Evolutionary conservation across 2,329 filamentous ascomycete species (phyloP).

Genomic region (Alternaria consortialis): DNA sequence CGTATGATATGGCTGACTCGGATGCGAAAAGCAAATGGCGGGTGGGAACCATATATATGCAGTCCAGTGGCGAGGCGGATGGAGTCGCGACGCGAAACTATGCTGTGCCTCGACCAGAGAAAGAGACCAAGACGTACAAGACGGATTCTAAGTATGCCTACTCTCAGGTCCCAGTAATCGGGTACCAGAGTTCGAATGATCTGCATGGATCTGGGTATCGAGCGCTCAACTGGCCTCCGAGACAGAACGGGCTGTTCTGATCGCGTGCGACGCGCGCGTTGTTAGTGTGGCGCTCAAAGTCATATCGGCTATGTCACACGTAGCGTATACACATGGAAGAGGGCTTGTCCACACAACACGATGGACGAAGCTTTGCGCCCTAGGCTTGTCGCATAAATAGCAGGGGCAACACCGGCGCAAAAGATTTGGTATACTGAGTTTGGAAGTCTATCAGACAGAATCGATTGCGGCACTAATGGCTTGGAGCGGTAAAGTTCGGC

Average conservation of each 20-base stretch:
- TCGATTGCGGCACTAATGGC: slow-evolving; percentile 41
- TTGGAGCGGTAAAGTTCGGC: slow-evolving; percentile 33
- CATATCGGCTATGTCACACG: neutral
- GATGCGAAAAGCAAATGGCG: too few relatives aligned
- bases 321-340: neutral
- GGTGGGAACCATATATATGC: too few relatives aligned
- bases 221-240: neutral
- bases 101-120: too few relatives aligned
- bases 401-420: neutral
- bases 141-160: too few relatives aligned
- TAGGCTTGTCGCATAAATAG: neutral
- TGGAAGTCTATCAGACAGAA: slow-evolving; percentile 19
- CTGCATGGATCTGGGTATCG: too few relatives aligned
- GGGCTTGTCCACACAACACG: neutral
- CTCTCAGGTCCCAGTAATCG: too few relatives aligned
- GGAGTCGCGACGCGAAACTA: too few relatives aligned
- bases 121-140: too few relatives aligned
- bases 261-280: neutral
- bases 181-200: too few relatives aligned
- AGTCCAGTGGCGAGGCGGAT: too few relatives aligned
- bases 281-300: neutral
- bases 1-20: too few relatives aligned
- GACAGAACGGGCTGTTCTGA: neutral
- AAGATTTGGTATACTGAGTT: slow-evolving; percentile 29
- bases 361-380: neutral